These are phyloP conservation scores for Verticillium nonalfalfae DNA, from an alignment of 2,329 filamentous ascomycete genomes.

Conservation along the genomic window DNA sequence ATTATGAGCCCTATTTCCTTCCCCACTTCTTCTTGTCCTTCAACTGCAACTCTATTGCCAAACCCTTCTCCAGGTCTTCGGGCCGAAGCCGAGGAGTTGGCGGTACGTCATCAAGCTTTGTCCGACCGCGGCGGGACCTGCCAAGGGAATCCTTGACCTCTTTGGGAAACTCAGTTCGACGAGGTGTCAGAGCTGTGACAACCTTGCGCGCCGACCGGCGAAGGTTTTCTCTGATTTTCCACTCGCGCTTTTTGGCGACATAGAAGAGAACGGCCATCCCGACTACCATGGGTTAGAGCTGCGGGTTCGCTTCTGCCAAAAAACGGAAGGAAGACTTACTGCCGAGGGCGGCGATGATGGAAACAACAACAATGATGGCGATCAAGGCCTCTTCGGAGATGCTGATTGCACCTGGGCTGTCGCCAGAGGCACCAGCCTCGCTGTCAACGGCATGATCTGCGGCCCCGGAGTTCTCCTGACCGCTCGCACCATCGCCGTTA, in stretches of 20 bases:
- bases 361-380: constrained; percentile 69
- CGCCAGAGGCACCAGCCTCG: constrained; percentile 60
- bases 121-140: constrained; percentile 24
- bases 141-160: constrained; percentile 41
- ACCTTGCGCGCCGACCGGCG: constrained; percentile 61
- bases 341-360: constrained; percentile 59
- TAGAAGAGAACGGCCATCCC: constrained; percentile 65
- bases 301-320: not conserved
- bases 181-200: constrained; percentile 55
- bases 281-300: constrained; percentile 33
- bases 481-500: constrained; percentile 15
- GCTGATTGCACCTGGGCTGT: constrained; percentile 50
- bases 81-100: constrained; percentile 49
- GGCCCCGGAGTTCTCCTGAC: constrained; percentile 24
- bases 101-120: constrained; percentile 49
- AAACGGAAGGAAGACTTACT: constrained; percentile 40
- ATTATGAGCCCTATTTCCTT: constrained; percentile 3
- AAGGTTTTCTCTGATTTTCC: constrained; percentile 69
- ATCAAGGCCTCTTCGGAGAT: constrained; percentile 65
- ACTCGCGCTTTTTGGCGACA: constrained; percentile 77
- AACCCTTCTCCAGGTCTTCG: constrained; percentile 55
- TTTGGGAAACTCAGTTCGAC: constrained; percentile 53
- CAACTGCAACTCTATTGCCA: constrained; percentile 28
- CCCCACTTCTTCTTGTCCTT: constrained; percentile 23
- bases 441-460: constrained; percentile 34